These are phyloP conservation scores for Nematocida sp. DNA, from an alignment of 371 early-diverging fungal species.

Conservation along the genomic window DNA sequence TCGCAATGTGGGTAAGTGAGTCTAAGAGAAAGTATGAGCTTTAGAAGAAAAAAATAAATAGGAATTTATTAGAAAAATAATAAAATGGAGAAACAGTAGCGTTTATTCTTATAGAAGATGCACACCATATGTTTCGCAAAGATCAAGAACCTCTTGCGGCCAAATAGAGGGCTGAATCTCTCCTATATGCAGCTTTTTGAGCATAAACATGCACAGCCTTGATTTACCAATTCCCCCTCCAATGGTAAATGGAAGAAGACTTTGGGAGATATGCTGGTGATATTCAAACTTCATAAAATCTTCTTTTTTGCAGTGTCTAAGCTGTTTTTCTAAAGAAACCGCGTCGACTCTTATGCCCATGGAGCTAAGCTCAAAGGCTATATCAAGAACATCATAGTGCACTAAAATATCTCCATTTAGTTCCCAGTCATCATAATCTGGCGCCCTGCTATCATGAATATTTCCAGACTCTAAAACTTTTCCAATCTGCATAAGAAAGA, in stretches of 20 bases:
- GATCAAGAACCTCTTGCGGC: background rate
- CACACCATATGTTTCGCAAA: background rate
- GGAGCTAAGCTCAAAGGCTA: slow-evolving; percentile 50
- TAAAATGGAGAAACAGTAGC: too few species aligned
- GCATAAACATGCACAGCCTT: slow-evolving; percentile 53
- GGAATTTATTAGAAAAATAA: too few species aligned
- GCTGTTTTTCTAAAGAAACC: slow-evolving; percentile 39
- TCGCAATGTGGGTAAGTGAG: too few species aligned
- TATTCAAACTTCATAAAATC: background rate
- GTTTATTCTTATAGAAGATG: background rate
- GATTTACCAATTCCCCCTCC: slow-evolving; percentile 61
- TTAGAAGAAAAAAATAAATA: too few species aligned
- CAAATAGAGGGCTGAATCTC: slow-evolving; percentile 45
- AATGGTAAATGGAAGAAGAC: slow-evolving; percentile 45
- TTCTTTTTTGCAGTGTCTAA: slow-evolving; percentile 2
- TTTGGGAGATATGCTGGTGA: slow-evolving; percentile 14
- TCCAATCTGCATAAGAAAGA: slow-evolving; percentile 56
- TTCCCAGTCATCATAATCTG: slow-evolving; percentile 63
- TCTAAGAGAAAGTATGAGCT: too few species aligned
- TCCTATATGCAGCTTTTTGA: slow-evolving; percentile 56
- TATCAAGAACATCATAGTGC: slow-evolving; percentile 27
- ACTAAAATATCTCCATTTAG: slow-evolving; percentile 59
- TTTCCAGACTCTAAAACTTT: slow-evolving; percentile 36
- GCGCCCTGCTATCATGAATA: slow-evolving; percentile 52
- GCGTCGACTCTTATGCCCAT: slow-evolving; percentile 58